Conservation (phyloP, 1,284 basidiomycete species). For the Rhodofomes roseus region DNA sequence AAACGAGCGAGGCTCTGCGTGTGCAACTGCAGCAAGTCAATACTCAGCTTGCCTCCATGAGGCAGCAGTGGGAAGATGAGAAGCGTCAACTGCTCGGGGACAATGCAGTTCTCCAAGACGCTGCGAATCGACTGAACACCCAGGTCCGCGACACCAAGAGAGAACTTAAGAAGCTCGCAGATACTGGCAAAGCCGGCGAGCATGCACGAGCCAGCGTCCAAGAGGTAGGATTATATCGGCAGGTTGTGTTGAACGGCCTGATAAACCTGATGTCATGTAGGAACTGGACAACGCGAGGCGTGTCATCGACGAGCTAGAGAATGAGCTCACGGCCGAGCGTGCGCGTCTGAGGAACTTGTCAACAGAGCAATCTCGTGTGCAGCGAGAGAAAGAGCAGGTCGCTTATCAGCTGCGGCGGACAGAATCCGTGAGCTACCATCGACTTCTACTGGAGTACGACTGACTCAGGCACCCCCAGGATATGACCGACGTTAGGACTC, state of each 20-base stretch:
- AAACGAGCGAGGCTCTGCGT: conserved; percentile 57
- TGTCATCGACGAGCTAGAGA: conserved; percentile 64
- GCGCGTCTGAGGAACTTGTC: conserved; percentile 56
- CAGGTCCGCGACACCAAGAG: conserved; percentile 56
- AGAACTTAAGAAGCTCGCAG: conserved; percentile 48
- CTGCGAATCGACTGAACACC: conserved; percentile 57
- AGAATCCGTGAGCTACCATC: conserved; percentile 49
- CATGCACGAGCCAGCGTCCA: conserved; percentile 48
- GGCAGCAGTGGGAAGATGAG: conserved; percentile 65
- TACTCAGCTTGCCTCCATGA: conserved; percentile 56
- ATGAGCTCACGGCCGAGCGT: conserved; percentile 63
- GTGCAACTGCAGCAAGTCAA: conserved; percentile 57
- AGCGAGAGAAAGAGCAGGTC: conserved; percentile 61
- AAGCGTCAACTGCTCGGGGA: conserved; percentile 58
- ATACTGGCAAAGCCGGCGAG: conserved; percentile 46
- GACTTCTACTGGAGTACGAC: neutral
- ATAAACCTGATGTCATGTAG: conserved; percentile 30
- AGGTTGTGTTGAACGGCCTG: neutral
- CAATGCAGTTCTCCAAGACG: conserved; percentile 66
- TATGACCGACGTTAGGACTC: conserved; percentile 67
- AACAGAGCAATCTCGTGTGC: conserved; percentile 56
- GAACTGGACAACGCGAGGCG: conserved; percentile 66
- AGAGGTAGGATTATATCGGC: conserved; percentile 38
- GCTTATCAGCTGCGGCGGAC: conserved; percentile 60
- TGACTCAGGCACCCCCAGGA: conserved; percentile 42